Evolutionary conservation across 257 asterid species (phyloP), one percentile per base, ranked within the genome.

Genomic region (Asclepias syriaca): DNA sequence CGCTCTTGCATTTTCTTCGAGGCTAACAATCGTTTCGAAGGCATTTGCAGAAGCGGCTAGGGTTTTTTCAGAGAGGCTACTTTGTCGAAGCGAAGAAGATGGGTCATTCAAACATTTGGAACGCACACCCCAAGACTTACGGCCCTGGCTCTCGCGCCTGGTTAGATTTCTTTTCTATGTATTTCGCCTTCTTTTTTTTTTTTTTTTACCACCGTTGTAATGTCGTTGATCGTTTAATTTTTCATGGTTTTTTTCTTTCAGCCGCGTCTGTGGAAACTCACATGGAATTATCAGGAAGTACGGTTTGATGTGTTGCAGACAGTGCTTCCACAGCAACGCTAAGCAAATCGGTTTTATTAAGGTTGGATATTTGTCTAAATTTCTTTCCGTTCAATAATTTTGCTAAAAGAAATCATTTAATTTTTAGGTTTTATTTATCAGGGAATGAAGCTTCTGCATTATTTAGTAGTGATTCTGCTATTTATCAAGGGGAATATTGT

Each of bases 141-240:
- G 92, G 92, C 12, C 87, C 92, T 66, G 92, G 92, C 10, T 87
- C 92, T 37, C 92, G 92, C 71, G 77, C 92, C 19, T 87, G 92
- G 70, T 40, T 21, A n/a, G 55, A n/a, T 66, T 16, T 40, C 53
- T 19, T 0, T 43, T 14, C 21, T 32, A 1, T 2, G 1, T n/a
- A 2, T 8, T 24, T 59, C 65, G 15, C 32, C 9, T 2, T 57
- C 8, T 19, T n/a, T 14, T 39, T 21, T 18, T 40, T 65, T 11
- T 0, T 13, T 32, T 34, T 14, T 21, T 29, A n/a, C n/a, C n/a
- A n/a, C 4, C 3, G 16, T 18, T 39, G 11, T 65, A n/a, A 40
- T 21, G 19, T 11, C 3, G 16, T 18, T 45, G 70, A 40, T n/a
- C 19, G 8, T 66, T 40, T 40, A 37, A 2, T 37, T 43, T 43